phyloP scores from a whole-genome alignment of 495 filamentous ascomycete genomes.

The Penicillium roqueforti region DNA sequence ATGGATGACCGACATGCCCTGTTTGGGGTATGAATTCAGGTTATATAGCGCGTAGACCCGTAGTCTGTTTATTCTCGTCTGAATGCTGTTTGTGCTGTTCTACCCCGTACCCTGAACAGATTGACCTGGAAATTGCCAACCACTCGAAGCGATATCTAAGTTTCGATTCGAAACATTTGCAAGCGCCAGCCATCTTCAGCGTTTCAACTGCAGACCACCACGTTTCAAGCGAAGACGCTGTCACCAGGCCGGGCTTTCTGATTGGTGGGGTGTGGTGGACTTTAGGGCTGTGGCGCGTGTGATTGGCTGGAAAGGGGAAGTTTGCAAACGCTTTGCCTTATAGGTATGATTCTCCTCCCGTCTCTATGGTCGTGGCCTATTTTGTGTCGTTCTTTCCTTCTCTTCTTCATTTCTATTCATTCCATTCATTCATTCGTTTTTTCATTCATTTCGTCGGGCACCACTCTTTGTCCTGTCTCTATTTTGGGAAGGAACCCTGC shows the following conservation, averaged over 20 bases:
- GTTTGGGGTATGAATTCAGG: conserved; percentile 8
- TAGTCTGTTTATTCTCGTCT: neutral
- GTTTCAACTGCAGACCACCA: conserved; percentile 32
- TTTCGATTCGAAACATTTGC: neutral
- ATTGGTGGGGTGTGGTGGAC: conserved; percentile 28
- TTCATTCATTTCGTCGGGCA: neutral
- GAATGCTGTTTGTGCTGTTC: neutral
- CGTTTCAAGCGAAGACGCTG: conserved; percentile 31
- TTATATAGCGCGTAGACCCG: conserved; percentile 19
- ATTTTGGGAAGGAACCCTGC: neutral
- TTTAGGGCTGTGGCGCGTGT: conserved; percentile 7
- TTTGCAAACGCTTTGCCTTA: conserved; percentile 2
- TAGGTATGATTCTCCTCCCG: neutral
- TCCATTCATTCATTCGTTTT: conserved; percentile 6
- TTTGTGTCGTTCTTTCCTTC: neutral
- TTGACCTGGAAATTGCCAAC: neutral
- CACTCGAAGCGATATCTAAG: neutral
- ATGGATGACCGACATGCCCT: conserved; percentile 23
- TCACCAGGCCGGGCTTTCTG: conserved; percentile 9
- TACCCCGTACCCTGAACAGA: neutral
- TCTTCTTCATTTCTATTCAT: conserved; percentile 3
- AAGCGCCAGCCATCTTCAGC: conserved; percentile 12
- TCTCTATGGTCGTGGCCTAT: neutral
- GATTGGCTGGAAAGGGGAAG: conserved; percentile 18
- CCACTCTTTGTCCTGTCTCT: neutral